These are phyloP conservation scores for Rubus parviflorus DNA, from an alignment of 306 rosid species.

Conservation along the genomic window DNA sequence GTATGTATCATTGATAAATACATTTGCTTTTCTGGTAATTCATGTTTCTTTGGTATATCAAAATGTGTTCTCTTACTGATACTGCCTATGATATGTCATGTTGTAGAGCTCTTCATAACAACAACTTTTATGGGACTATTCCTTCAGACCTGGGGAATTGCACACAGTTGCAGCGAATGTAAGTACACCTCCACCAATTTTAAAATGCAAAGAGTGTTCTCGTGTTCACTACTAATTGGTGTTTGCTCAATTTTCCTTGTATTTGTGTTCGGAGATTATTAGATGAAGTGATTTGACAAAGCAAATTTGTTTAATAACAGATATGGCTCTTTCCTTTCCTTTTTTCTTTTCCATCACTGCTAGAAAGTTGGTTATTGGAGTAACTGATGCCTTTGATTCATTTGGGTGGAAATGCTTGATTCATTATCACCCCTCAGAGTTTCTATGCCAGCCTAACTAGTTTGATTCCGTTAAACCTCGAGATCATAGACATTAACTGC, in stretches of 20 bases:
- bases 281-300: background rate
- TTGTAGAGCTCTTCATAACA: slow-evolving; percentile 74
- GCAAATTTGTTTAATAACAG: background rate
- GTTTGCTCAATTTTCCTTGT: background rate
- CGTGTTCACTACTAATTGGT: slow-evolving; percentile 20
- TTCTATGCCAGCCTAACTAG: slow-evolving; percentile 2
- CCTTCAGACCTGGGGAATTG: slow-evolving; percentile 97
- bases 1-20: slow-evolving; percentile 50
- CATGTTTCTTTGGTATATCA: slow-evolving; percentile 14
- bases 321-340: background rate
- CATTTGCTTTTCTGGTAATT: slow-evolving; percentile 7
- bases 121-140: slow-evolving; percentile 80
- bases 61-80: slow-evolving; percentile 25
- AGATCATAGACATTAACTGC: background rate
- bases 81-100: slow-evolving; percentile 29
- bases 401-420: background rate
- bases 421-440: background rate
- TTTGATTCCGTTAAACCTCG: background rate
- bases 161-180: slow-evolving; percentile 72
- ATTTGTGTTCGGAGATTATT: background rate
- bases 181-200: slow-evolving; percentile 35
- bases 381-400: slow-evolving; percentile 1
- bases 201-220: slow-evolving; percentile 8
- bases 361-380: background rate
- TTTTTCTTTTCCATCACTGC: background rate